These are phyloP conservation scores for Plasmodium malariae DNA, from an alignment of 169 alveolate genomes.

Conservation along the genomic window DNA sequence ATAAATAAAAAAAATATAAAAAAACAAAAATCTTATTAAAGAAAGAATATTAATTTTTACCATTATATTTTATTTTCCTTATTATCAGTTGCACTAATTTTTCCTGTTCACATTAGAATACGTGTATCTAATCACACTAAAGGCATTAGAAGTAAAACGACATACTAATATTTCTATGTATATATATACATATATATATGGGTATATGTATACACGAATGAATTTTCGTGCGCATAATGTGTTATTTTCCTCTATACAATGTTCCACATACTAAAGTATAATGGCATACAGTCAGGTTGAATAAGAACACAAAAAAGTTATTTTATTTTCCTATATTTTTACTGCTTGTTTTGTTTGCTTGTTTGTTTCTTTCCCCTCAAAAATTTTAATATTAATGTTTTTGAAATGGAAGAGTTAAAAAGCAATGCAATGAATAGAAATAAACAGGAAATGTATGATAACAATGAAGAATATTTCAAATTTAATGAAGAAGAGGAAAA, in stretches of 20 bases:
- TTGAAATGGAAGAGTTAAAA: conserved; percentile 41
- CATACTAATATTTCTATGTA: too few species aligned
- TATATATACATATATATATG: background rate
- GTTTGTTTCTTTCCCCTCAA: background rate
- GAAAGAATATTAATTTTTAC: background rate
- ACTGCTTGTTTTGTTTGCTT: background rate
- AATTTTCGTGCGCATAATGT: conserved; percentile 6
- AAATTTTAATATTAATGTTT: conserved; percentile 7
- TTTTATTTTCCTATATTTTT: background rate
- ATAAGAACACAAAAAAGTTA: background rate
- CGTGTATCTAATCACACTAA: background rate
- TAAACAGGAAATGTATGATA: background rate
- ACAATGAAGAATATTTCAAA: background rate
- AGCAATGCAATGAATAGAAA: background rate
- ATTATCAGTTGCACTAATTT: too few species aligned
- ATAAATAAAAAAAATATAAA: too few species aligned
- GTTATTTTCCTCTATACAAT: conserved; percentile 10
- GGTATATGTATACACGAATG: background rate
- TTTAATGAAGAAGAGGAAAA: background rate
- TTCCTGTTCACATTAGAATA: too few species aligned
- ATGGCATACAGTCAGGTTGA: conserved; percentile 21
- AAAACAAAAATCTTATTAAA: background rate
- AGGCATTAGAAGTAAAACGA: background rate
- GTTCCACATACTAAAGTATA: conserved; percentile 10
- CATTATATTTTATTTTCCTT: background rate